Evolutionary conservation across 805 yeast genomes (phyloP).

Genomic region (Candida schatavii): DNA sequence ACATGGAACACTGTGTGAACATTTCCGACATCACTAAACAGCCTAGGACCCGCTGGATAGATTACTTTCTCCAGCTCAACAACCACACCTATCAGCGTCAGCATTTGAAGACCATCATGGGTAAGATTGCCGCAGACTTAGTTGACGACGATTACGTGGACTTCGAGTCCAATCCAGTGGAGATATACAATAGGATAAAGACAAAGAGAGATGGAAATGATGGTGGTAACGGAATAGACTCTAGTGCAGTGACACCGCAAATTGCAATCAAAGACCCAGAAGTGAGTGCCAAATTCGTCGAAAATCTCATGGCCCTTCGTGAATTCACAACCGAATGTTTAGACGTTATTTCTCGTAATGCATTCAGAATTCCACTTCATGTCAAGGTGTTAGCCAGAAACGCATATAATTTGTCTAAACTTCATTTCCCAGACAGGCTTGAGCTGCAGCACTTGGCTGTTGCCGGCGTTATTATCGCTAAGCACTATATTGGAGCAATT

Average conservation of each 20-base stretch:
- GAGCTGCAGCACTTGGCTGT: conserved; percentile 61
- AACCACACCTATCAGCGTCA: conserved; percentile 49
- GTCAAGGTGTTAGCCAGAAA: conserved; percentile 32
- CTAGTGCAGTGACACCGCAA: conserved; percentile 46
- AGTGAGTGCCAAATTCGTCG: conserved; percentile 68
- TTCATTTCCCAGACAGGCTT: conserved; percentile 54
- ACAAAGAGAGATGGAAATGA: conserved; percentile 31
- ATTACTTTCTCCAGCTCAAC: conserved; percentile 40
- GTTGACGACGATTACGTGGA: conserved; percentile 51
- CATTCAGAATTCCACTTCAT: conserved; percentile 38
- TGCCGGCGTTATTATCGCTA: conserved; percentile 63
- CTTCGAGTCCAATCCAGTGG: conserved; percentile 78
- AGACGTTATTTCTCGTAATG: conserved; percentile 43
- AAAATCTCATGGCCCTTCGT: conserved; percentile 71
- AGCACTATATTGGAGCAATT: conserved; percentile 46
- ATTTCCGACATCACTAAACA: conserved; percentile 40
- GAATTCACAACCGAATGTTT: conserved; percentile 65
- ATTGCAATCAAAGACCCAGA: conserved; percentile 75
- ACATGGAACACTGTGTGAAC: conserved; percentile 28
- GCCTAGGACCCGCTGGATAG: conserved; percentile 43
- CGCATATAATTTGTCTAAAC: conserved; percentile 37
- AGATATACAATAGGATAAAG: conserved; percentile 45
- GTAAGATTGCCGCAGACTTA: conserved; percentile 35
- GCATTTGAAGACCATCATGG: conserved; percentile 38
- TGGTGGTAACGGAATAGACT: conserved; percentile 25